These are phyloP conservation scores for Phytophthora hibernalis DNA, from an alignment of 352 stramenopile genomes.

Conservation along the genomic window DNA sequence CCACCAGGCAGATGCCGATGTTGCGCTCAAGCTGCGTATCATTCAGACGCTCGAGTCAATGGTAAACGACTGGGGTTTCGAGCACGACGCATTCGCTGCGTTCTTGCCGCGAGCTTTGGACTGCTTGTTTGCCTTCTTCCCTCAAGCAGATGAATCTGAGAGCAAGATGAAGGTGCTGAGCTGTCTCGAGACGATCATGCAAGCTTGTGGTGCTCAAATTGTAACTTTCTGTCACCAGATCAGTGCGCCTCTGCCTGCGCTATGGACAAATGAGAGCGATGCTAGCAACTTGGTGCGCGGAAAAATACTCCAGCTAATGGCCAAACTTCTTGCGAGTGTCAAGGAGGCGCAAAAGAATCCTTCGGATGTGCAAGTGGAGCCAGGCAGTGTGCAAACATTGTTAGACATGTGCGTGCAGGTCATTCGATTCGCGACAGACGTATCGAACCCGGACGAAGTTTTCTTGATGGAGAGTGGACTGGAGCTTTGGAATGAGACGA, in stretches of 20 bases:
- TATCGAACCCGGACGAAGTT: slow-evolving; percentile 83
- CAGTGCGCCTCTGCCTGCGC: slow-evolving; percentile 65
- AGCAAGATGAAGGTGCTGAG: slow-evolving; percentile 84
- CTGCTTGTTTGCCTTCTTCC: slow-evolving; percentile 77
- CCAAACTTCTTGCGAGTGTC: slow-evolving; percentile 65
- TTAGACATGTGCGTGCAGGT: slow-evolving; percentile 79
- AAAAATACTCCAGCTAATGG: slow-evolving; percentile 83
- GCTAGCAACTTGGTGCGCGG: slow-evolving; percentile 82
- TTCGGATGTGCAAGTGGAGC: slow-evolving; percentile 15
- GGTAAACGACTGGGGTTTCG: slow-evolving; percentile 85
- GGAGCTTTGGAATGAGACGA: slow-evolving; percentile 71
- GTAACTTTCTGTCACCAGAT: slow-evolving; percentile 67
- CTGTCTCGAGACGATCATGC: slow-evolving; percentile 76
- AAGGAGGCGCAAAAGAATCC: slow-evolving; percentile 46
- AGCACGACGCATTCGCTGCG: slow-evolving; percentile 70
- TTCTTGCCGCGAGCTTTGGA: slow-evolving; percentile 69
- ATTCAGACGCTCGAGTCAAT: slow-evolving; percentile 85
- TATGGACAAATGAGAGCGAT: slow-evolving; percentile 78
- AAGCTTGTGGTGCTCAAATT: slow-evolving; percentile 64
- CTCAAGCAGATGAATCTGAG: slow-evolving; percentile 63
- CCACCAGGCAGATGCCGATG: slow-evolving; percentile 44
- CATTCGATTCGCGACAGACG: slow-evolving; percentile 74
- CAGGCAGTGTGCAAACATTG: slow-evolving; percentile 46
- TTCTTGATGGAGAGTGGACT: slow-evolving; percentile 88
- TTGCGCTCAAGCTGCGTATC: slow-evolving; percentile 73